Evolutionary conservation across 805 yeast genomes (phyloP), one percentile per base, ranked within the genome.

Genomic region (Myxozyma melibiosi): DNA sequence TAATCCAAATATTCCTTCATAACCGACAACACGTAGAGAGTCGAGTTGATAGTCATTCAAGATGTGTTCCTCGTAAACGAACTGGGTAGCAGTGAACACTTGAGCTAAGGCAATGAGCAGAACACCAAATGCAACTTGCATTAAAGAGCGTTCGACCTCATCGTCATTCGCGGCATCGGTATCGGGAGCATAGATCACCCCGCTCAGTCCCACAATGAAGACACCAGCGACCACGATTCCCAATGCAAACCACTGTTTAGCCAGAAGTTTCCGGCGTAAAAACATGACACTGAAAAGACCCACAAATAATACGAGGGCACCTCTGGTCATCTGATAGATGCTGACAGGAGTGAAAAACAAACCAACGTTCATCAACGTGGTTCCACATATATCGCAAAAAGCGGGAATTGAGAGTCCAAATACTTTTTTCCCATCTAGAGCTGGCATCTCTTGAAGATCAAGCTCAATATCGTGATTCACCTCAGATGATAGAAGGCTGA

Each of bases 271-370:
- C 40, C 82, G 77, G 45, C 78, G 74, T 61, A 88, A 77, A 66
- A 86, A 85, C 0, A 84, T 27, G 37, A 84, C 84, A 22, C 89
- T 83, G 66, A 86, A 78, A 14, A 83, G 70, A 1, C 91, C 95
- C 24, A 87, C 95, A 72, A 86, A 86, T 40, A 88, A 71, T 41
- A 88, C 88, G 40, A 86, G 73, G 0, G 90, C 81, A 2, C 95
- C 94, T 62, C 95, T 75, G n/a, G 86, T 84, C 95, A 88, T 88
- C 69, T 88, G 95, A 70, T 86, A 88, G 48, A 87, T 79, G 1
- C 90, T 85, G 7, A 87, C 94, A 0, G 94, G 92, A 0, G 84
- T 83, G 70, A 83, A 84, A 24, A 86, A 69, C 58, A 88, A 75
- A 0, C 94, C 94, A n/a, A 86, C 69, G 65, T 87, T 85, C 83